Conservation (phyloP, 176 grass and related monocot species). For the Triticum timopheevii region DNA sequence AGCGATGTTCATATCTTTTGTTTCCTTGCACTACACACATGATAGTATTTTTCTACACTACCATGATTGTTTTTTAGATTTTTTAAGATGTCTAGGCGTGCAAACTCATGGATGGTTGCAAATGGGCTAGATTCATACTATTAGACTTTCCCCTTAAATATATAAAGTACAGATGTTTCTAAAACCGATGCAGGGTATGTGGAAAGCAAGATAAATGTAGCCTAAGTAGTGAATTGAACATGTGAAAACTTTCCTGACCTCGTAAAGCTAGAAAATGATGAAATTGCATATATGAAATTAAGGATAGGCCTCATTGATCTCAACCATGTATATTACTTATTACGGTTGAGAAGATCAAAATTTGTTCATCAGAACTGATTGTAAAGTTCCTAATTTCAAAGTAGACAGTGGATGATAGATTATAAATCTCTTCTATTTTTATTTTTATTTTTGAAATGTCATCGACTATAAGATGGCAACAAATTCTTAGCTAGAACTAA, state of each 20-base stretch:
- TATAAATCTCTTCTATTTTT: not conserved
- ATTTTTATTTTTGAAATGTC: not conserved
- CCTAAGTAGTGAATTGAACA: not conserved
- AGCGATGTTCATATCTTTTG: not conserved
- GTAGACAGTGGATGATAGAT: not conserved
- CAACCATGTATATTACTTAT: not conserved
- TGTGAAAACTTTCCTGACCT: not conserved
- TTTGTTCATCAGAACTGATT: slow-evolving; percentile 13
- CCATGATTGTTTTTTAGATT: not conserved
- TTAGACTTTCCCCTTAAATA: not conserved
- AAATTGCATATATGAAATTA: slow-evolving; percentile 23
- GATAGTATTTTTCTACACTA: not conserved
- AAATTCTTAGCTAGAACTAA: not conserved
- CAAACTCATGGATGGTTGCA: not conserved
- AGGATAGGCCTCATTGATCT: slow-evolving; percentile 4
- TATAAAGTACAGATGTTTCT: slow-evolving; percentile 3
- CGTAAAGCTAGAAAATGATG: not conserved
- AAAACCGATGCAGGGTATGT: not conserved
- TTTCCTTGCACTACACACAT: not conserved
- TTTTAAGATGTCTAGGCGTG: not conserved
- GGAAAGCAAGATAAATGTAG: slow-evolving; percentile 25
- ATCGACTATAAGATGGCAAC: not conserved
- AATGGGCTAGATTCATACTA: not conserved
- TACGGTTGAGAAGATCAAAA: not conserved
- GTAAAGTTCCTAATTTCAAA: not conserved